Base-by-base conservation (phyloP, 1,284 basidiomycete species). In the Trichosporon coremiiforme region DNA sequence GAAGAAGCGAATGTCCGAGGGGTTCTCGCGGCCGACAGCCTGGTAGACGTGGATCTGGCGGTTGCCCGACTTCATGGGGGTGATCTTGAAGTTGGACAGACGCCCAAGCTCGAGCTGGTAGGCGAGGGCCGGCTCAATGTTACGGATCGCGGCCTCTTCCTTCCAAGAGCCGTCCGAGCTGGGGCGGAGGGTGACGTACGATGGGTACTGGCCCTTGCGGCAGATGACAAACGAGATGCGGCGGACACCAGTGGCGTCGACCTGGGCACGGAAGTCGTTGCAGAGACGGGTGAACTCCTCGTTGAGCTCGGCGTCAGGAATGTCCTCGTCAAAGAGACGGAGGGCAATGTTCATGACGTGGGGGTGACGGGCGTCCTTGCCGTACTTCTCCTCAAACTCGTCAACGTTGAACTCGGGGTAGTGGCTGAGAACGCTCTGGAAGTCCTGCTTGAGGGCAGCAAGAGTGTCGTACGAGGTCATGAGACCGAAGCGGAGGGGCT, bases 51-150 rank as follows among this genome's bases (percentile, higher is more conserved):
- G 95, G 68, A 97, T 92, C 84, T 97, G 94, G 80, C 95, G 91
- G 85, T 93, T 92, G 84, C 98, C 92, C 72, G 95, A 91, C 81
- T 95, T 92, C 85, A 90, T 89, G 65, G 97, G 95, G 55, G 90
- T 93, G 81, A 99, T 89, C 84, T 97, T 94, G 86, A 98, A 99
- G 87, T 97, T 93, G 57, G 95, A 96, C 74, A 99, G 87, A 66
- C 97, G 92, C 83, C 91, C 92, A 69, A 99, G 90, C 84, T 99
- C 97, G 66, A 99, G 89, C 85, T 99, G 97, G 89, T 95, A 99
- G 45, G 97, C 97, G 65, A 99, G 87, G 47, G 97, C 97, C 33
- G 97, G 97, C 83, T 99, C 97, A 74, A 98, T 95, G 86, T 99
- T 98, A 83, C 96, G 91, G 81, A 99, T 97, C 12, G 95, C 91